Evolutionary conservation across 1,284 basidiomycete genomes (phyloP), one percentile per base, ranked within the genome.

Genomic region (Amylostereum areolatum): DNA sequence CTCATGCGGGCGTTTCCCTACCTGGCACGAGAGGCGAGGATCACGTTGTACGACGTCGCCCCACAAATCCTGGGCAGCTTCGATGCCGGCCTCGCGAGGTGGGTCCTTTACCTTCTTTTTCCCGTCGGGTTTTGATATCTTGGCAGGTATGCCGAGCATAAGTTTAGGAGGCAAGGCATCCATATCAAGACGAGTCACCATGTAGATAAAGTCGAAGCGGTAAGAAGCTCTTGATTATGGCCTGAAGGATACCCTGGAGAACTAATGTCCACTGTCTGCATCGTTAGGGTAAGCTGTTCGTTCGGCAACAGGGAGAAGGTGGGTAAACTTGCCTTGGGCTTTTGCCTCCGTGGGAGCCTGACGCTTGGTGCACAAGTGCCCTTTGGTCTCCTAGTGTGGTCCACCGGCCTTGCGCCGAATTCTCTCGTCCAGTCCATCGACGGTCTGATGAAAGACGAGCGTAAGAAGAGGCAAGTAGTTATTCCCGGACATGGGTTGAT

Each of bases 371-470:
- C 18, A 28, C 46, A 87, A 18, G 86, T 89, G 28, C 82, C 81
- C 10, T 90, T 85, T 61, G 91, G 91, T 11, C 69, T 93, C 35
- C 75, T 92, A 4, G 89, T 95, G 18, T 93, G 92, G 92, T 85
- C 82, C 56, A 92, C 91, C 4, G 90, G 89, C 2, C 72, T 94
- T 6, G 77, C 87, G 7, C 80, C 87, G 3, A 92, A 92, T 59
- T 89, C 90, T 6, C 70, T 94, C 39, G 75, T 93, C 43, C 66
- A 77, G 49, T 72, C 74, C 0, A 78, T 91, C 44, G 64, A 66
- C 3, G 81, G 77, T 46, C 69, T 85, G 1, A 66, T 77, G 59
- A 88, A 89, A 60, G 74, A 90, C 54, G 63, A 70, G 18, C 81
- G 77, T 65, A 78, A 81, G 0, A 70, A 75, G 46, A 79, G 78